Evolutionary conservation across 257 asterid genomes (phyloP), one percentile per base, ranked within the genome.

Genomic region (Dorcoceras hygrometricum): DNA sequence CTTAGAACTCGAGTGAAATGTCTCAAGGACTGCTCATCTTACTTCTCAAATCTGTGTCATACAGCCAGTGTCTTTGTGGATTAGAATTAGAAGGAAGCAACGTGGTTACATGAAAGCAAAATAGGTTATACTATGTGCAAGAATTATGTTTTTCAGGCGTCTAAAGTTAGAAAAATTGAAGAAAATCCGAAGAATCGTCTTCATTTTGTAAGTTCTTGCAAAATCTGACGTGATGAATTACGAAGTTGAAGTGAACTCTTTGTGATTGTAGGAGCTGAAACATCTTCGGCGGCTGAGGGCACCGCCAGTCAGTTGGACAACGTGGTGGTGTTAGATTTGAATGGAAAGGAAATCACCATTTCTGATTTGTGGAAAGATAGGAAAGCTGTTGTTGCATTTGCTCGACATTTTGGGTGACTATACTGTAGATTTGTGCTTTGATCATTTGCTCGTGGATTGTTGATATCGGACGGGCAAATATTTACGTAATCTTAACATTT

Each of bases 281-380:
- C 78, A 66, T 70, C 84, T 29, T 68, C 73, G 50, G 39, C 69
- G 75, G 75, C 69, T 20, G 91, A 81, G 71, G 84, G 63, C 59
- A 73, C 70, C 39, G 32, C 78, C 4, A 77, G 77, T 19, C 61
- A 69, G 69, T 79, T 93, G 86, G 99, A 88, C 3, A 76, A 62
- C 6, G 91, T 83, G 65, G 20, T 71, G 60, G 94, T 93, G 70
- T 80, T 67, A 61, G 87, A 80, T 76, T 84, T 93, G 84, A 77
- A 82, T 50, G 97, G 97, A 73, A 79, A 72, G 56, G 82, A 73
- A 62, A 61, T 84, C 50, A 82, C 84, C 29, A 85, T 93, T 76
- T 84, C 97, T 27, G 87, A 93, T 76, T 68, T 93, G 75, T 93
- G 99, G 99, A 86, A 86, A 77, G 95, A 93, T 71, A 84, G 99